Conservation (phyloP, 2,329 filamentous ascomycete species). For the Fusarium pseudograminearum region DNA sequence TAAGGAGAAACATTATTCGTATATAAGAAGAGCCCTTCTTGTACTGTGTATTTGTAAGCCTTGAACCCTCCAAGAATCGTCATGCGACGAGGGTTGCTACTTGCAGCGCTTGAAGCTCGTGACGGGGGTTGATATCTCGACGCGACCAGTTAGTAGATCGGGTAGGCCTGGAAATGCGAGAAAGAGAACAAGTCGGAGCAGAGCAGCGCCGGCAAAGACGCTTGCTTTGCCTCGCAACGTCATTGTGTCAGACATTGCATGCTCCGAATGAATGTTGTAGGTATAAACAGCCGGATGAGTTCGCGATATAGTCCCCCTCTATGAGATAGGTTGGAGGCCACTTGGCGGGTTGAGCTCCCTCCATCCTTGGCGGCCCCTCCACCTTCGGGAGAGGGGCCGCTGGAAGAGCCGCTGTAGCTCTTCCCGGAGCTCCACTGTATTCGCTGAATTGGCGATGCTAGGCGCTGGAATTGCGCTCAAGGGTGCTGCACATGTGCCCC, state of each 20-base stretch:
- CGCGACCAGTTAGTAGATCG: conserved; percentile 86
- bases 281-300: conserved; percentile 40
- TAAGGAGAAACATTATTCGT: conserved; percentile 97
- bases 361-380: conserved; percentile 36
- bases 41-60: conserved; percentile 53
- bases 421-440: conserved; percentile 25
- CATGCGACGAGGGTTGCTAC: conserved; percentile 49
- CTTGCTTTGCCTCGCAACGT: conserved; percentile 58
- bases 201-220: conserved; percentile 81
- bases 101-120: conserved; percentile 97
- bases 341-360: conserved; percentile 48
- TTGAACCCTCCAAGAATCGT: not conserved
- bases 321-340: conserved; percentile 45
- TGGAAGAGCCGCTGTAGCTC: conserved; percentile 35
- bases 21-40: conserved; percentile 96
- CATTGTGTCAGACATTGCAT: conserved; percentile 56
- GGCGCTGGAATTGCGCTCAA: conserved; percentile 20
- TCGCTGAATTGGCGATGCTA: conserved; percentile 31
- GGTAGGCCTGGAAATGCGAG: conserved; percentile 85
- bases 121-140: conserved; percentile 96
- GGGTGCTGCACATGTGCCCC: conserved; percentile 16
- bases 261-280: conserved; percentile 41
- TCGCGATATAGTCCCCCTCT: conserved; percentile 13
- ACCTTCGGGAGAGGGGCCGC: conserved; percentile 42
- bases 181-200: conserved; percentile 83